Percentiles rank a stretch among this genome's conserved stretches.
Conservation (phyloP, 164 flowering plant species). For the Brasenia schreberi region DNA sequence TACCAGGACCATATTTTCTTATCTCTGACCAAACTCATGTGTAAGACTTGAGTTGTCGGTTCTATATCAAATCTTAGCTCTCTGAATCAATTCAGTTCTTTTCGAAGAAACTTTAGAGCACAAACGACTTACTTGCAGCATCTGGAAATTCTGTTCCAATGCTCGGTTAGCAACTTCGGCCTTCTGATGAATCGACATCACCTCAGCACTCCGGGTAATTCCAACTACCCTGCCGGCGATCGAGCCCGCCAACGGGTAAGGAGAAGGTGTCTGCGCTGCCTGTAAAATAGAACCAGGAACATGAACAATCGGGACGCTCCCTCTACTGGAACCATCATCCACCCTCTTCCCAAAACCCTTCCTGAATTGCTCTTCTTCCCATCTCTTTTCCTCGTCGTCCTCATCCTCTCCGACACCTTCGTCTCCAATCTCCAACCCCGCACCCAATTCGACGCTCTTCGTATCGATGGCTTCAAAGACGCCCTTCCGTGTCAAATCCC, state of each 20-base stretch:
- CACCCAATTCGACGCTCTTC: constrained; percentile 13
- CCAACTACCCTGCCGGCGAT: constrained; percentile 38
- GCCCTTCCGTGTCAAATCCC: constrained; percentile 37
- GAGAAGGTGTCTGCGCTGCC: constrained; percentile 19
- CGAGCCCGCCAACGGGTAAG: constrained; percentile 17
- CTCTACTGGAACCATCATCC: constrained; percentile 42
- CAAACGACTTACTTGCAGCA: constrained; percentile 45
- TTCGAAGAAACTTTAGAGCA: not conserved
- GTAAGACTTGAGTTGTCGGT: too few species aligned
- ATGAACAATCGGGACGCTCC: constrained; percentile 11
- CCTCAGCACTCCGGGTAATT: constrained; percentile 30
- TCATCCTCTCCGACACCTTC: constrained; percentile 29
- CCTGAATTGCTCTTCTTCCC: constrained; percentile 96
- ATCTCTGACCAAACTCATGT: too few species aligned
- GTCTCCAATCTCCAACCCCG: constrained; percentile 13
- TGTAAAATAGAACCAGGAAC: constrained; percentile 11
- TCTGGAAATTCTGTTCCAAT: constrained; percentile 35
- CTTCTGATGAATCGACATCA: constrained; percentile 53
- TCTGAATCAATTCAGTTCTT: too few species aligned
- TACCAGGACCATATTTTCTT: too few species aligned
- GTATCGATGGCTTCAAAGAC: constrained; percentile 59
- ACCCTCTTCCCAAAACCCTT: constrained; percentile 86
- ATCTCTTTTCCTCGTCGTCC: constrained; percentile 77
- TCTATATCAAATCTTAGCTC: too few species aligned
- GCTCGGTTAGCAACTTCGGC: constrained; percentile 70